Evolutionary conservation across 495 filamentous ascomycete genomes (phyloP).

Genomic region (Rostrohypoxylon terebratum): DNA sequence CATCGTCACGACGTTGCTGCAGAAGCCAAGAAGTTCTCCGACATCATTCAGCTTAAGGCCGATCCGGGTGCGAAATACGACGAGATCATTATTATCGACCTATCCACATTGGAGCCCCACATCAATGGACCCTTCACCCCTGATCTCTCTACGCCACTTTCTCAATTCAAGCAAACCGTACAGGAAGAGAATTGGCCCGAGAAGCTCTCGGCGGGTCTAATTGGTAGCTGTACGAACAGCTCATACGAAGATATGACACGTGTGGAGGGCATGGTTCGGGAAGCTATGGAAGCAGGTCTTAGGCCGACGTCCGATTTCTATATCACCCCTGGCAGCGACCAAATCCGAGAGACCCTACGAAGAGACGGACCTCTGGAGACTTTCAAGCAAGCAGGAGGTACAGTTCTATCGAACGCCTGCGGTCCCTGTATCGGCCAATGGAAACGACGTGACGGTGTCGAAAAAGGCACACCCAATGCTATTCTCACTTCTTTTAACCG

Average conservation of each 20-base stretch:
- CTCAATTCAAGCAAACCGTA: conserved; percentile 84
- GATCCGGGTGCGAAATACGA: conserved; percentile 89
- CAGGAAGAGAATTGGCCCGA: conserved; percentile 88
- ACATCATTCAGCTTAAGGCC: conserved; percentile 64
- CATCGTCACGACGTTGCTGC: conserved; percentile 78
- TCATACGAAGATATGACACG: conserved; percentile 99
- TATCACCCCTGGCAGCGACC: conserved; percentile 95
- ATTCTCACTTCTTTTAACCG: conserved; percentile 98
- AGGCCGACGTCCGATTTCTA: conserved; percentile 92
- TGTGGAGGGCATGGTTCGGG: conserved; percentile 89
- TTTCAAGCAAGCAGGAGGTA: conserved; percentile 88
- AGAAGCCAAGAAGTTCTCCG: conserved; percentile 65
- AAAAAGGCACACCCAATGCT: conserved; percentile 89
- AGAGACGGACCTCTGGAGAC: conserved; percentile 85
- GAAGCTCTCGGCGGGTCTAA: conserved; percentile 89
- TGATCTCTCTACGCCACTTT: conserved; percentile 91
- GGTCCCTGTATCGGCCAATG: conserved; percentile 97
- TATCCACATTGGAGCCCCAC: conserved; percentile 91
- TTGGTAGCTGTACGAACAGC: conserved; percentile 98
- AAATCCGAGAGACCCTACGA: conserved; percentile 93
- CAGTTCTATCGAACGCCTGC: conserved; percentile 93
- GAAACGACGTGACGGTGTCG: conserved; percentile 86
- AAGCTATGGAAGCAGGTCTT: conserved; percentile 85
- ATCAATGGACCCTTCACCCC: conserved; percentile 98
- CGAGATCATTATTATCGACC: conserved; percentile 89